A percentile compares a stretch with the other conserved stretches of the same genome.
These are phyloP conservation scores for Pseudozyma sp. DNA, from an alignment of 1,284 basidiomycete species.

Conservation along the genomic window DNA sequence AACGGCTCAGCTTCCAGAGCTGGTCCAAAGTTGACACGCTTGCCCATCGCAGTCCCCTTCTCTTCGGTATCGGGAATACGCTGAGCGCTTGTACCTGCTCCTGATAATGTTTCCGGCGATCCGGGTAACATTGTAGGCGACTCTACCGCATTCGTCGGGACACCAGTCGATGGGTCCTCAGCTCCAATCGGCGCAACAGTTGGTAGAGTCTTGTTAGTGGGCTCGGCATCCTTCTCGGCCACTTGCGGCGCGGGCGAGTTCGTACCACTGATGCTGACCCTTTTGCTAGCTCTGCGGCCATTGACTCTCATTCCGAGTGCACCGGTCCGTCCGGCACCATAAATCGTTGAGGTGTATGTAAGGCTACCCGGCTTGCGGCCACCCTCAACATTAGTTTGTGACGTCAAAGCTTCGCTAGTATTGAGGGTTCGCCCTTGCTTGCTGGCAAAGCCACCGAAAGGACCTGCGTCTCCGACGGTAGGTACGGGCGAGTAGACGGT, in stretches of 20 bases:
- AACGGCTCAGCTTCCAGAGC: conserved; percentile 17
- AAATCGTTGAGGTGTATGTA: conserved; percentile 59
- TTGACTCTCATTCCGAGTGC: conserved; percentile 60
- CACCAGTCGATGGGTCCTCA: neutral
- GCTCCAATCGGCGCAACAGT: neutral
- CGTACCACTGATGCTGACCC: conserved; percentile 34
- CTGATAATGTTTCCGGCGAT: neutral
- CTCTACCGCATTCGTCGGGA: neutral
- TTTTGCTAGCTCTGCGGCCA: conserved; percentile 45
- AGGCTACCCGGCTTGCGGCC: conserved; percentile 22
- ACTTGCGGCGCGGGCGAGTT: conserved; percentile 12
- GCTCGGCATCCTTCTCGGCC: neutral
- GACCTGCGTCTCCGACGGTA: conserved; percentile 17
- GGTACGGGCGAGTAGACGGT: conserved; percentile 54
- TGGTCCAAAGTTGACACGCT: conserved; percentile 28
- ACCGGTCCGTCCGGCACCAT: conserved; percentile 53
- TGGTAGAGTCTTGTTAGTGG: neutral
- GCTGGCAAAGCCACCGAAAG: conserved; percentile 16
- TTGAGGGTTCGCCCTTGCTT: conserved; percentile 8
- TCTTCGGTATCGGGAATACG: neutral
- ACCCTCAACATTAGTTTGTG: conserved; percentile 1
- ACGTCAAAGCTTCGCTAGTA: neutral
- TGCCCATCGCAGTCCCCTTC: conserved; percentile 25
- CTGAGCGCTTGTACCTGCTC: neutral
- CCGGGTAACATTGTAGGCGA: neutral